Evolutionary conservation across 2,329 filamentous ascomycete genomes (phyloP).

Genomic region (Cyphellophora attinorum): DNA sequence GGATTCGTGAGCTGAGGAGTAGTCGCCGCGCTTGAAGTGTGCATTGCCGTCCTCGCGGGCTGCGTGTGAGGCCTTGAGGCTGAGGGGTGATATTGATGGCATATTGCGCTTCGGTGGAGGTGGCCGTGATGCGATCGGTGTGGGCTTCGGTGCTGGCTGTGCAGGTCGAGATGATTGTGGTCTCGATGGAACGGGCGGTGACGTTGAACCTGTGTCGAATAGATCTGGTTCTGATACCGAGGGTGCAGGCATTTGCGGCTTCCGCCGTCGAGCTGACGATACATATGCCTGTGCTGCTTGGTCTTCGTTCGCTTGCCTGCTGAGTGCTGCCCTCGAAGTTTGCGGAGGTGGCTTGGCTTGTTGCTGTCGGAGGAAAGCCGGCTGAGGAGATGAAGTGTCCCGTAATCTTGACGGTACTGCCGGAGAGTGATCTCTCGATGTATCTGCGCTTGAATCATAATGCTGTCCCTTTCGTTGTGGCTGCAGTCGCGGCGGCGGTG

Average conservation of each 20-base stretch:
- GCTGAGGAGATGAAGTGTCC: conserved; percentile 29
- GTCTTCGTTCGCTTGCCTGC: conserved; percentile 65
- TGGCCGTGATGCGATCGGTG: conserved; percentile 35
- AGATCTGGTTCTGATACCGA: conserved; percentile 50
- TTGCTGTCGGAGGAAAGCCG: conserved; percentile 51
- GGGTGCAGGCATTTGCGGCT: conserved; percentile 41
- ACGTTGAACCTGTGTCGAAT: conserved; percentile 39
- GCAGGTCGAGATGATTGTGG: conserved; percentile 25
- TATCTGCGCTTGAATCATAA: conserved; percentile 11
- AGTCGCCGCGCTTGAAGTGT: conserved; percentile 92
- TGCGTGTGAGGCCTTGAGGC: conserved; percentile 64
- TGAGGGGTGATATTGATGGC: conserved; percentile 58
- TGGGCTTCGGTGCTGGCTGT: conserved; percentile 31
- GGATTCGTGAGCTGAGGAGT: conserved; percentile 69
- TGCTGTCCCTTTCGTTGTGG: conserved; percentile 11
- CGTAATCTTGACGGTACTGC: conserved; percentile 34
- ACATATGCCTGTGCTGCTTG: conserved; percentile 76
- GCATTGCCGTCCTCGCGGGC: conserved; percentile 73
- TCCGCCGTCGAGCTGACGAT: conserved; percentile 74
- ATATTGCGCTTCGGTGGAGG: conserved; percentile 39
- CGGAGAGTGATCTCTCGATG: conserved; percentile 40
- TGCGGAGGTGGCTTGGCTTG: conserved; percentile 27
- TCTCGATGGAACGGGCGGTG: conserved; percentile 16
- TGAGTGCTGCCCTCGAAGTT: conserved; percentile 54
- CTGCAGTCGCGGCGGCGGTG: conserved; percentile 34